Evolutionary conservation across 1,139 yeast genomes (phyloP).

Genomic region (Taiozyma sp.): DNA sequence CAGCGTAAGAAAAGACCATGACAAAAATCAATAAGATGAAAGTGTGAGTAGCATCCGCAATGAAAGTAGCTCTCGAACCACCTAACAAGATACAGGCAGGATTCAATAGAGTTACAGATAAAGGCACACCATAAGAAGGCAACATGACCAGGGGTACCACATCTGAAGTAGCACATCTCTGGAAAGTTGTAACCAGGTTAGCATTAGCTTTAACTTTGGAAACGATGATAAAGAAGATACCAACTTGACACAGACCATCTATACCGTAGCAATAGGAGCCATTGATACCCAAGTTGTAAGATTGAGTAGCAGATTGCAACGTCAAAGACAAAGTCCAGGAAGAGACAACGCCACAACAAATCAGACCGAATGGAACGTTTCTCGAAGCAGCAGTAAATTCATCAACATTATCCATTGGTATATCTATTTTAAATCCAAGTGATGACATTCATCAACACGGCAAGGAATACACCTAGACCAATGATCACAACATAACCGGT

Average conservation of each 20-base stretch:
- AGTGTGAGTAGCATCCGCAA: conserved; percentile 44
- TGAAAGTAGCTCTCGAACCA: conserved; percentile 35
- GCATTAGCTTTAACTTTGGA: conserved; percentile 36
- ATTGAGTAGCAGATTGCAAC: conserved; percentile 30
- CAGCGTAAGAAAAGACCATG: conserved; percentile 37
- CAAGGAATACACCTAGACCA: conserved; percentile 33
- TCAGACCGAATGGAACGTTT: conserved; percentile 31
- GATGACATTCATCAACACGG: conserved; percentile 30
- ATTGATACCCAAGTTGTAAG: conserved; percentile 27
- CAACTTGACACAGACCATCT: conserved; percentile 33
- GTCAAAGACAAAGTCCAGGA: conserved; percentile 39
- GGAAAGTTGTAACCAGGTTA: conserved; percentile 36
- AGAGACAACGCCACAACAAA: conserved; percentile 33
- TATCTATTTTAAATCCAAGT: conserved; percentile 31
- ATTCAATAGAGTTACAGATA: conserved; percentile 35
- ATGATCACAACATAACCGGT: conserved; percentile 35
- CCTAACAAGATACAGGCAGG: conserved; percentile 36
- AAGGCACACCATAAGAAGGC: conserved; percentile 35
- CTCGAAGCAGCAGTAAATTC: conserved; percentile 37
- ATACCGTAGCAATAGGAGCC: conserved; percentile 34
- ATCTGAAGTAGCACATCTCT: conserved; percentile 35
- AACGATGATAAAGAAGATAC: conserved; percentile 35
- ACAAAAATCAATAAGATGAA: conserved; percentile 36
- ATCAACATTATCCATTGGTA: conserved; percentile 30
- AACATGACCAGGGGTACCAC: conserved; percentile 35